Conservation (phyloP, 2,329 filamentous ascomycete genomes). For the Botrytis elliptica region DNA sequence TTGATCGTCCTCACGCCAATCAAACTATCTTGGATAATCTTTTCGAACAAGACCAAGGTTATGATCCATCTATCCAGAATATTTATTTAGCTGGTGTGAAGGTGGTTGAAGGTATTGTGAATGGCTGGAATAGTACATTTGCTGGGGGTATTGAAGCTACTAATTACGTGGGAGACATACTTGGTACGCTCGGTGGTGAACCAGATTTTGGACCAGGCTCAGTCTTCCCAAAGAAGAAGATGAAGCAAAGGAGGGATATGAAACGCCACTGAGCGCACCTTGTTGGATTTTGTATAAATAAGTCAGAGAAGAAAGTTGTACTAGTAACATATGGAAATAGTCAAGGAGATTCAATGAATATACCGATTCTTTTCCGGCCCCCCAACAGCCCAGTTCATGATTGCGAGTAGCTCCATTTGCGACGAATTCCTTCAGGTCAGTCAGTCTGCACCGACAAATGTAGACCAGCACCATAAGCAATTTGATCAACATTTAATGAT, state of each 20-base stretch:
- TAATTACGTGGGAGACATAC: constrained; percentile 70
- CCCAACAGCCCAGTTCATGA: background rate
- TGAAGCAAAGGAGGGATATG: constrained; percentile 3
- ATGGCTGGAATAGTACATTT: constrained; percentile 59
- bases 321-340: background rate
- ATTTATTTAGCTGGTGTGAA: constrained; percentile 62
- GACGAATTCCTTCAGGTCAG: fast-evolving
- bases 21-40: constrained; percentile 58
- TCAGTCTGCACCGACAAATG: background rate
- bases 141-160: constrained; percentile 52
- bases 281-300: background rate
- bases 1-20: constrained; percentile 63
- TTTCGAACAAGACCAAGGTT: constrained; percentile 44
- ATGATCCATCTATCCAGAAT: constrained; percentile 60
- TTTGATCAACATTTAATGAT: background rate
- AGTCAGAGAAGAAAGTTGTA: no score
- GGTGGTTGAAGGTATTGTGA: constrained; percentile 60
- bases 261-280: background rate
- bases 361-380: fast-evolving
- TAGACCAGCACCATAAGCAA: background rate
- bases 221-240: constrained; percentile 7
- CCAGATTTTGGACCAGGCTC: constrained; percentile 19
- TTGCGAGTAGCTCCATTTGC: background rate
- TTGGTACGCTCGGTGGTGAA: constrained; percentile 62
- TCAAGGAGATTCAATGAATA: background rate